phyloP scores from a whole-genome alignment of 2,329 filamentous ascomycete genomes.

The Arthrinium phaeospermum region DNA sequence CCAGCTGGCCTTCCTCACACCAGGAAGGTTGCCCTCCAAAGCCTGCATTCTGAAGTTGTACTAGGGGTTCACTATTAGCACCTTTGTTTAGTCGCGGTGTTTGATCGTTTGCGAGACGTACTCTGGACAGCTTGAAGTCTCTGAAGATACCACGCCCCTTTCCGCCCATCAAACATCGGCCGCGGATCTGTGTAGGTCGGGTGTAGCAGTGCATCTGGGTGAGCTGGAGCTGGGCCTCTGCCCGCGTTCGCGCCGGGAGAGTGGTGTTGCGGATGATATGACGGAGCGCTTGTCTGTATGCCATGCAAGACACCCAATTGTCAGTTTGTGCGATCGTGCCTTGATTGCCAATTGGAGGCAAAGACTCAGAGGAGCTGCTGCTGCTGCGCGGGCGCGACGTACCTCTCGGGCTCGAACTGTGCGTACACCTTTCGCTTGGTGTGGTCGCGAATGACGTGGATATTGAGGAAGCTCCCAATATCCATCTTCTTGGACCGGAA shows the following conservation, averaged over 20 bases:
- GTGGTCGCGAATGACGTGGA: constrained; percentile 88
- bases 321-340: neutral
- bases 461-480: constrained; percentile 85
- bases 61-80: constrained; percentile 55
- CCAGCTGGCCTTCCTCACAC: constrained; percentile 97
- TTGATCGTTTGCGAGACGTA: constrained; percentile 56
- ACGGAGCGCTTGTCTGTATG: constrained; percentile 80
- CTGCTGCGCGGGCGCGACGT: constrained; percentile 33
- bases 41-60: constrained; percentile 94
- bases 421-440: constrained; percentile 95
- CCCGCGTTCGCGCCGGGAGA: constrained; percentile 79
- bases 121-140: constrained; percentile 90
- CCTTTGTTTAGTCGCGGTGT: neutral
- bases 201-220: constrained; percentile 97
- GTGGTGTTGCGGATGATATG: constrained; percentile 95
- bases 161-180: constrained; percentile 91
- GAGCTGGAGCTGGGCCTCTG: constrained; percentile 91
- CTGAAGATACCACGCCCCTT: constrained; percentile 88
- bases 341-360: neutral
- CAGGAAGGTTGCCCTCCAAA: constrained; percentile 81
- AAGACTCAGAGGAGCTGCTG: neutral
- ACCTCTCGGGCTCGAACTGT: constrained; percentile 88
- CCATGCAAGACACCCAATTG: neutral
- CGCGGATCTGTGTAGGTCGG: constrained; percentile 89
- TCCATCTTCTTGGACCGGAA: constrained; percentile 92